Evolutionary conservation across 2,329 filamentous ascomycete genomes (phyloP).

Genomic region (Penicillium carneum): DNA sequence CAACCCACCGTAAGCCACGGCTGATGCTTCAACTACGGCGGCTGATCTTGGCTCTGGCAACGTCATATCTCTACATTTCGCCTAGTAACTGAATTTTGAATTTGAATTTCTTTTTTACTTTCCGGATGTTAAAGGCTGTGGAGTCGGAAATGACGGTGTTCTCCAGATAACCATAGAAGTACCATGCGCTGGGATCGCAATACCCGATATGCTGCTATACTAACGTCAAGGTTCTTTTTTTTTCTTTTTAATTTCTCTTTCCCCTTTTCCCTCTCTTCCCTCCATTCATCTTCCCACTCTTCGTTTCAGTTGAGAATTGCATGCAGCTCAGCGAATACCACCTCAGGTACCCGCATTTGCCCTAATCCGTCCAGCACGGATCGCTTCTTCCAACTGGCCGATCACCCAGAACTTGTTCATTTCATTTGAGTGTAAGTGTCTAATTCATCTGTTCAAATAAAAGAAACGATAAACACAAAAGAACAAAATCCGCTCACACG

Average conservation of each 20-base stretch:
- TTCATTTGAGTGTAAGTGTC: constrained; percentile 6
- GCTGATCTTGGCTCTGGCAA: constrained; percentile 14
- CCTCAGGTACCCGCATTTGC: constrained; percentile 17
- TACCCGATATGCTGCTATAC: not conserved
- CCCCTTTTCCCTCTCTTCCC: constrained; percentile 15
- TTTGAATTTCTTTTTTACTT: constrained; percentile 14
- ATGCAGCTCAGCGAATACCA: constrained; percentile 20
- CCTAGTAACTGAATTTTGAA: constrained; percentile 2
- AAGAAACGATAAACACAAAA: not conserved
- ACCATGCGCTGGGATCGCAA: constrained; percentile 7
- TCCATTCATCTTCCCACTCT: constrained; percentile 15
- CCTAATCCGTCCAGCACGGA: constrained; percentile 22
- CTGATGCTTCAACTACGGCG: constrained; percentile 17
- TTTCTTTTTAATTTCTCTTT: constrained; percentile 11
- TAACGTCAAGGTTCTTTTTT: constrained; percentile 1
- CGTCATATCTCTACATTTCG: constrained; percentile 26
- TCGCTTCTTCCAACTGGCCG: constrained; percentile 9
- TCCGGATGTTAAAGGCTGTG: not conserved
- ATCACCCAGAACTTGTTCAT: not conserved
- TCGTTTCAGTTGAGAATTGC: constrained; percentile 16
- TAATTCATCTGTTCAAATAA: not conserved
- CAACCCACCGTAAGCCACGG: constrained; percentile 3
- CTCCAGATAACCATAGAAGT: constrained; percentile 7
- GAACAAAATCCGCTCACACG: not conserved
- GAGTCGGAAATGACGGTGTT: constrained; percentile 20